phyloP scores from a whole-genome alignment of 176 grass and related monocot genomes.

The Bothriochloa decipiens region DNA sequence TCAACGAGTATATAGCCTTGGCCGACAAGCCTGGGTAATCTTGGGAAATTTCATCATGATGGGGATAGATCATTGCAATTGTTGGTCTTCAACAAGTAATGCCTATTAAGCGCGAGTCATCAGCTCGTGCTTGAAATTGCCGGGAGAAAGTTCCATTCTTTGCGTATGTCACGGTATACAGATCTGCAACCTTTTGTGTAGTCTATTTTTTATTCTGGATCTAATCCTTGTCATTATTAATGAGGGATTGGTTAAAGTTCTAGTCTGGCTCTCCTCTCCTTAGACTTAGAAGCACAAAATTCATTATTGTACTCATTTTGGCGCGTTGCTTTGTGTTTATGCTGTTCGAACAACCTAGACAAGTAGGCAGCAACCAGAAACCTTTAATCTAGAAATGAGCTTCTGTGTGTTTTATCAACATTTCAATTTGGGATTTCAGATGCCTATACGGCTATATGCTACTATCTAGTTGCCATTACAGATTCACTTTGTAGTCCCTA shows the following conservation, averaged over 20 bases:
- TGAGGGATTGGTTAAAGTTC: background rate
- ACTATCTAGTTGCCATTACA: too few species aligned
- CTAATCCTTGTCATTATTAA: background rate
- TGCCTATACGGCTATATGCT: too few species aligned
- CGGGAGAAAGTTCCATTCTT: too few species aligned
- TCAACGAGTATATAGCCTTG: constrained; percentile 59
- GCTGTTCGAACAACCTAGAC: background rate
- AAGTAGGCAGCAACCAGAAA: background rate
- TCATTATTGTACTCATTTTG: background rate
- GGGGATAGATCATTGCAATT: constrained; percentile 96
- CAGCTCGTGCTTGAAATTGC: too few species aligned
- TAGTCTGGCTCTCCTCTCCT: background rate
- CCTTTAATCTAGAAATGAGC: background rate
- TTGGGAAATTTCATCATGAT: constrained; percentile 84
- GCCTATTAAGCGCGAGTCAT: constrained; percentile 73
- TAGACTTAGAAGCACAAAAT: background rate
- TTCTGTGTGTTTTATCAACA: background rate
- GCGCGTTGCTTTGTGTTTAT: background rate
- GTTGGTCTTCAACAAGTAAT: constrained; percentile 91
- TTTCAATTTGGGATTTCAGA: background rate
- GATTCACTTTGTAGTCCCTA: too few species aligned
- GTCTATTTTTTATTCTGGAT: background rate
- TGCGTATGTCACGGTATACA: too few species aligned
- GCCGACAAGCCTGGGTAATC: constrained; percentile 44
- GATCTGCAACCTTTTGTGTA: too few species aligned